Evolutionary conservation across 1,284 basidiomycete species (phyloP), one percentile per base, ranked within the genome.

Genomic region (Pyrrhoderma lamaoense): DNA sequence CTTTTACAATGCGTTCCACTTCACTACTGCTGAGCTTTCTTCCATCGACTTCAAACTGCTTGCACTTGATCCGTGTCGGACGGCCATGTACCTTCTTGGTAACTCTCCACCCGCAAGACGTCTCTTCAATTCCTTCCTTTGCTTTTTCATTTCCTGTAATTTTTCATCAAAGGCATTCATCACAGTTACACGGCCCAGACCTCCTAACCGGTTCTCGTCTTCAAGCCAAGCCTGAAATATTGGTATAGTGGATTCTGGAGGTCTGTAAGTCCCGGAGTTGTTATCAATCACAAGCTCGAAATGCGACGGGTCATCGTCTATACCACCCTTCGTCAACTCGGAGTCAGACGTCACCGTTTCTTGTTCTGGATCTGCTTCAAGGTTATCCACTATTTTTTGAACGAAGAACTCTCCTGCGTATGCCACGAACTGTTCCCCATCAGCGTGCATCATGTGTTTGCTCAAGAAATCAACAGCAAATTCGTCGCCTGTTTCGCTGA

Each of bases 231-330:
- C 57, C 39, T 66, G 60, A 22, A 75, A 59, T 0, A 65, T 51
- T 5, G 73, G 70, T 9, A 75, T 60, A 19, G 73, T 62, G 22
- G 69, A 63, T 35, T 61, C 64, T 45, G 66, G 61, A 1, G 73
- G 73, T n/a, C 72, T 66, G 60, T 75, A 76, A 4, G 74, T 76
- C 4, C 74, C 74, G 42, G 66, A 69, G 59, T 74, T 71, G 57
- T 76, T 75, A 64, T 75, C 73, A 57, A 76, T 74, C 42, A 76
- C 65, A 27, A 75, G 67, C 63, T 75, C 73, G 62, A 73, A 75
- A 13, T 58, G 56, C 5, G 62, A 57, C 2, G 70, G 71, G 53
- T 67, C 62, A 13, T 57, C 49, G 8, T 51, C 34, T 16, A 39
- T 25, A 21, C 57, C 43, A 4, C 48, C 55, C 21, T 53, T 46